Evolutionary conservation across 768 basidiomycete genomes (phyloP).

Genomic region (Russula olivacea): DNA sequence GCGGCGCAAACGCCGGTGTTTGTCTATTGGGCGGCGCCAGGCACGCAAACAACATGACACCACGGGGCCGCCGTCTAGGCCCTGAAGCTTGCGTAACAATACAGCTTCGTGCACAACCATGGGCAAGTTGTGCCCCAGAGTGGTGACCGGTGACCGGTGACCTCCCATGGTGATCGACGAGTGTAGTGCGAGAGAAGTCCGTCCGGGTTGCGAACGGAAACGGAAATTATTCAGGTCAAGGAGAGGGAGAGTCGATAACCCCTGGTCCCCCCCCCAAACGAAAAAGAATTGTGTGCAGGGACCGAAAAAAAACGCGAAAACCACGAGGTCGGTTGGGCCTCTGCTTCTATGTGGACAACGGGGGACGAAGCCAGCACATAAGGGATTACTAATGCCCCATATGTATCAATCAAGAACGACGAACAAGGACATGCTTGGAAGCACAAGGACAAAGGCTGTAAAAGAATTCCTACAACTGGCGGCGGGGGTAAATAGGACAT

Average conservation of each 20-base stretch:
- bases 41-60: constrained; percentile 18
- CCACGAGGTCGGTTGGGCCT: constrained; percentile 17
- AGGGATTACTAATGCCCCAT: constrained; percentile 15
- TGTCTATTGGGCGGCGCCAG: constrained; percentile 14
- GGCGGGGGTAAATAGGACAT: constrained; percentile 15
- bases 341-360: constrained; percentile 7
- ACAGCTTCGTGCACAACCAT: too few relatives aligned
- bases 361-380: constrained; percentile 5
- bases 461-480: not conserved
- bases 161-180: constrained; percentile 3
- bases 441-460: constrained; percentile 6
- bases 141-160: too few relatives aligned
- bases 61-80: constrained; percentile 22
- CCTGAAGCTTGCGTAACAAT: not conserved
- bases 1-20: constrained; percentile 18
- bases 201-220: not conserved
- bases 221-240: constrained; percentile 5
- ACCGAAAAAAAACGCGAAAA: constrained; percentile 7
- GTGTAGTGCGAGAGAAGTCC: not conserved
- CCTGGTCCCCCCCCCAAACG: too few relatives aligned
- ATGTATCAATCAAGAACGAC: constrained; percentile 13
- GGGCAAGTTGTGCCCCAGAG: too few relatives aligned
- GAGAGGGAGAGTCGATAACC: not conserved
- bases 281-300: too few relatives aligned
- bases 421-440: constrained; percentile 5